Conservation (phyloP, 345 rosid species). For the Acer saccharum region DNA sequence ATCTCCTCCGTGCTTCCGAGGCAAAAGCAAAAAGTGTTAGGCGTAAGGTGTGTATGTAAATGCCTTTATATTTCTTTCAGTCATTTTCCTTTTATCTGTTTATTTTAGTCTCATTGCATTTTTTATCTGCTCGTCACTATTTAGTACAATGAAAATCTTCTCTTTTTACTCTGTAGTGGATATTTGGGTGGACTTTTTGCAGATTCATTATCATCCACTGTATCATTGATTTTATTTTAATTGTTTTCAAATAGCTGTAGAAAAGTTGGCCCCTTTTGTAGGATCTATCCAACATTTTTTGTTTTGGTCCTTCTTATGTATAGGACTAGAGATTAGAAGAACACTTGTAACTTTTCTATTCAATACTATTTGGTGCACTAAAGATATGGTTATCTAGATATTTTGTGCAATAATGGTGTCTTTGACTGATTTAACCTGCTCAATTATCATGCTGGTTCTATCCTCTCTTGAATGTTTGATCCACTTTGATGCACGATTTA, state of each 20-base stretch:
- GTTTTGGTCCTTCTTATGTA: neutral
- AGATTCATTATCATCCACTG: neutral
- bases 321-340: neutral
- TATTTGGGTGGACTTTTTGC: neutral
- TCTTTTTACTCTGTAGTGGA: neutral
- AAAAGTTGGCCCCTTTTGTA: neutral
- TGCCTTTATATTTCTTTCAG: neutral
- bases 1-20: constrained; percentile 11
- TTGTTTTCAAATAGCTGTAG: neutral
- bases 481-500: neutral
- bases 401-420: neutral
- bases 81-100: neutral
- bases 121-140: neutral
- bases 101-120: neutral
- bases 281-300: neutral
- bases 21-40: neutral
- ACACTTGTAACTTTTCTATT: neutral
- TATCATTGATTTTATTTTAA: neutral
- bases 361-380: neutral
- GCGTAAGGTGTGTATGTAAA: constrained; percentile 9
- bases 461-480: neutral
- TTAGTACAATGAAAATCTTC: neutral
- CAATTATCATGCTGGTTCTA: neutral
- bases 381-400: neutral
- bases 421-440: constrained; percentile 3